These are phyloP conservation scores for Xylaria digitata DNA, from an alignment of 2,329 filamentous ascomycete species.

Conservation along the genomic window DNA sequence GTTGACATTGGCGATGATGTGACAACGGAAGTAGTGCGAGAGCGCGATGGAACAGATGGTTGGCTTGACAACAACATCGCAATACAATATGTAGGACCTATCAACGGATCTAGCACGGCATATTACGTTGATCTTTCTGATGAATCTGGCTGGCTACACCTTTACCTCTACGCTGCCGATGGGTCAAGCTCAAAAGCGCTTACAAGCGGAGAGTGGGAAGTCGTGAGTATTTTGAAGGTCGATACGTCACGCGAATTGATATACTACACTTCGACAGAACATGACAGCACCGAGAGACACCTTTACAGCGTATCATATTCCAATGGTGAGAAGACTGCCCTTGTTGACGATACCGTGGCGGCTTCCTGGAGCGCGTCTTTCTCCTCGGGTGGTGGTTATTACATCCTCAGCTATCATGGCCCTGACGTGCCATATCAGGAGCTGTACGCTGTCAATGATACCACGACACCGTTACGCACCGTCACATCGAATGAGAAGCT, in stretches of 20 bases:
- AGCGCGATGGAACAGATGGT: slow-evolving; percentile 68
- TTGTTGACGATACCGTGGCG: slow-evolving; percentile 69
- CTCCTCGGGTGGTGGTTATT: slow-evolving; percentile 70
- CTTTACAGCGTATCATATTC: slow-evolving; percentile 73
- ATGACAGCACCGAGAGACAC: slow-evolving; percentile 74
- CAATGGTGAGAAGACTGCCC: slow-evolving; percentile 63
- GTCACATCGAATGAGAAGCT: slow-evolving; percentile 70
- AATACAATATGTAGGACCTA: slow-evolving; percentile 65
- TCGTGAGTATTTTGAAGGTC: slow-evolving; percentile 68
- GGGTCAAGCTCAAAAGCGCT: slow-evolving; percentile 66
- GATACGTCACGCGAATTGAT: slow-evolving; percentile 66
- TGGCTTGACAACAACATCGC: slow-evolving; percentile 71
- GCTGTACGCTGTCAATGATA: slow-evolving; percentile 68
- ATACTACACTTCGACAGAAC: slow-evolving; percentile 74
- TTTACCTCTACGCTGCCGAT: slow-evolving; percentile 71
- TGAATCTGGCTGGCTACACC: slow-evolving; percentile 71
- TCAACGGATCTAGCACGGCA: slow-evolving; percentile 52
- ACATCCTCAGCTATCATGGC: slow-evolving; percentile 72
- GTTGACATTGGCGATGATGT: slow-evolving; percentile 63
- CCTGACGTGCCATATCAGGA: slow-evolving; percentile 77
- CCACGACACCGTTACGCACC: slow-evolving; percentile 63
- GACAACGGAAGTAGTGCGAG: slow-evolving; percentile 61
- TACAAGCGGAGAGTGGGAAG: slow-evolving; percentile 75
- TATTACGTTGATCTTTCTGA: slow-evolving; percentile 77
- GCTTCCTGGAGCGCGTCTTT: slow-evolving; percentile 74